Conservation (phyloP, 192 early-diverging fungal species). For the Coemansia sp. region DNA sequence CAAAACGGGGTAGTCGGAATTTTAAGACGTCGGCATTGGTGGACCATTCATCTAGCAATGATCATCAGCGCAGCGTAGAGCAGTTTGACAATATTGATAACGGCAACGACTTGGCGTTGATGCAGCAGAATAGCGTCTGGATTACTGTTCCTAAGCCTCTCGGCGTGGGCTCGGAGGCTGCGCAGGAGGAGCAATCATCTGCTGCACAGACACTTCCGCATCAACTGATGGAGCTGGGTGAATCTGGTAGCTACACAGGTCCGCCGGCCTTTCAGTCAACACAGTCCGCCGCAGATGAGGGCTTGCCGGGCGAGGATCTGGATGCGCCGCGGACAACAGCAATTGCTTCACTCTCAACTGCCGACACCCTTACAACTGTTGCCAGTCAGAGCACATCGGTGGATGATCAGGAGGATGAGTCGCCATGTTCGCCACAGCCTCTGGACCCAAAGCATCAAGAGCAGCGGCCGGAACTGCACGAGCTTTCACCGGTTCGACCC, state of each 20-base stretch:
- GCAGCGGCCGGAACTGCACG: neutral
- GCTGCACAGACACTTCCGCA: neutral
- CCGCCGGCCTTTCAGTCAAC: neutral
- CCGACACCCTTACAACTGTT: slow-evolving; percentile 25
- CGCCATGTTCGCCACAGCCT: neutral
- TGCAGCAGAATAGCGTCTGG: slow-evolving; percentile 27
- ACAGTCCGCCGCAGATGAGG: neutral
- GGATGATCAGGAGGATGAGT: slow-evolving; percentile 2
- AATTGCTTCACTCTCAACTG: slow-evolving; percentile 19
- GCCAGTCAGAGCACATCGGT: slow-evolving; percentile 26
- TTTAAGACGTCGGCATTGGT: slow-evolving; percentile 51
- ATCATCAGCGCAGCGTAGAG: slow-evolving; percentile 38
- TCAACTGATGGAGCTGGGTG: neutral
- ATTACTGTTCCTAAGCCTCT: slow-evolving; percentile 5
- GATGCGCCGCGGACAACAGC: slow-evolving; percentile 14
- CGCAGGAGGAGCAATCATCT: slow-evolving; percentile 3
- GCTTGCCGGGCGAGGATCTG: slow-evolving; percentile 7
- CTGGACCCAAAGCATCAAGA: neutral
- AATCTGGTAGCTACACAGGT: neutral
- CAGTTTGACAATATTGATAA: slow-evolving; percentile 11
- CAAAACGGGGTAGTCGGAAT: slow-evolving; percentile 45
- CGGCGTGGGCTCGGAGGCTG: neutral
- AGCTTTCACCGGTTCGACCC: neutral
- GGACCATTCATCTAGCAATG: slow-evolving; percentile 48
- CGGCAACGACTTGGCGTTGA: slow-evolving; percentile 9